A percentile compares a stretch with the other conserved stretches of the same genome.
These are phyloP conservation scores for Rosa rugosa DNA, from an alignment of 306 rosid species.

Conservation along the genomic window DNA sequence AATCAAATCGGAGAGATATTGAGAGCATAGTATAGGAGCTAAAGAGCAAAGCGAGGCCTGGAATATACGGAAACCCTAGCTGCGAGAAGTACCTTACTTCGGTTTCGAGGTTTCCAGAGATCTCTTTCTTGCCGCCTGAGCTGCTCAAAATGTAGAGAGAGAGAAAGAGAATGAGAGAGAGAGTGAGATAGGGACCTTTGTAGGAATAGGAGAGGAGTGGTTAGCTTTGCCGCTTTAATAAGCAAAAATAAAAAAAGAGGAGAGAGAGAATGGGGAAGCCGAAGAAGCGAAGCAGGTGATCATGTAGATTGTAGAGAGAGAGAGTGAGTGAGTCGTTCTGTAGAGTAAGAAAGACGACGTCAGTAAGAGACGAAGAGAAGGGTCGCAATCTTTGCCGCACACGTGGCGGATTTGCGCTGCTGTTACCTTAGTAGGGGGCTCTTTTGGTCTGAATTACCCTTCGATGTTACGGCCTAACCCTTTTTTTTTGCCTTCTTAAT, in stretches of 20 bases:
- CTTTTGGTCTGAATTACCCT: constrained; percentile 1
- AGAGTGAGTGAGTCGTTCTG: background rate
- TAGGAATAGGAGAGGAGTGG: constrained; percentile 27
- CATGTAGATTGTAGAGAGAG: background rate
- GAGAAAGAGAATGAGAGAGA: constrained; percentile 23
- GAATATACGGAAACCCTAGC: constrained; percentile 31
- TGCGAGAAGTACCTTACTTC: constrained; percentile 49
- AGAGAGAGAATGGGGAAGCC: background rate
- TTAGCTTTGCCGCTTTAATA: constrained; percentile 68
- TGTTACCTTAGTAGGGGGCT: background rate
- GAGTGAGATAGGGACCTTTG: constrained; percentile 23
- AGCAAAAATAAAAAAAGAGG: constrained; percentile 45
- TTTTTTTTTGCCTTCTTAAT: background rate
- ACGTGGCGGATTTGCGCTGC: constrained; percentile 9
- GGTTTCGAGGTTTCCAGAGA: constrained; percentile 48
- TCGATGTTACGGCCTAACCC: background rate
- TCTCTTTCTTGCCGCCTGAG: constrained; percentile 55
- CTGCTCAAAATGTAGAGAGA: constrained; percentile 39
- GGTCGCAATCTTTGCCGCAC: constrained; percentile 21
- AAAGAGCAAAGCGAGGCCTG: background rate
- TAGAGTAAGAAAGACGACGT: background rate
- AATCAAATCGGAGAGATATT: too few relatives aligned
- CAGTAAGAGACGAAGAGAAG: background rate
- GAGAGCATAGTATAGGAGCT: background rate
- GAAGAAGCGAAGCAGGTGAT: constrained; percentile 31